Percentiles rank a stretch among this genome's conserved stretches.
These are phyloP conservation scores for Pseudonitzschia multistriata DNA, from an alignment of 108 stramenopile genomes.

Conservation along the genomic window DNA sequence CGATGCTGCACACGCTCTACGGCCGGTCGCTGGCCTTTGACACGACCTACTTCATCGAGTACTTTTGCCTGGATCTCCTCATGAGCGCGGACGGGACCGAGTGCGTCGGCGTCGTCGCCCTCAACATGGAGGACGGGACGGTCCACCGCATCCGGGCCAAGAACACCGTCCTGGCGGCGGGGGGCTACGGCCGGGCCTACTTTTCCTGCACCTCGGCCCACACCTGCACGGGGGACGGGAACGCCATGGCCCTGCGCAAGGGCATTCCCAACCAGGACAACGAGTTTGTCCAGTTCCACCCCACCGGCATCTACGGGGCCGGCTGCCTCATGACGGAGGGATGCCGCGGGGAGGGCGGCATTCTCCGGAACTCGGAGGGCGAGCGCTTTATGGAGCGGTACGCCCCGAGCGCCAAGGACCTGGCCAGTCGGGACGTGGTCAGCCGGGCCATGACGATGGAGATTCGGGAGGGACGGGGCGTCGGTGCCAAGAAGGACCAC, in stretches of 20 bases:
- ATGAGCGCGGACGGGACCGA: slow-evolving; percentile 85
- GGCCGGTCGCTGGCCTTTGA: slow-evolving; percentile 98
- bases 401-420: slow-evolving; percentile 99
- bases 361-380: slow-evolving; percentile 93
- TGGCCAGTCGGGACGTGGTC: slow-evolving; percentile 98
- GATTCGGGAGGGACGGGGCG: slow-evolving; percentile 98
- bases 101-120: slow-evolving; percentile 93
- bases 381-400: slow-evolving; percentile 99
- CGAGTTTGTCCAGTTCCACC: slow-evolving; percentile 99
- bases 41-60: slow-evolving; percentile 99
- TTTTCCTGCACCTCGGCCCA: slow-evolving; percentile 98
- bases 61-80: slow-evolving; percentile 96
- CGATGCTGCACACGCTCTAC: slow-evolving; percentile 99
- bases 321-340: slow-evolving; percentile 99
- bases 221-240: slow-evolving; percentile 98
- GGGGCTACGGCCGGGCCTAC: slow-evolving; percentile 98
- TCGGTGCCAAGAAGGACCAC: slow-evolving; percentile 96
- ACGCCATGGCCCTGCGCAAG: slow-evolving; percentile 93
- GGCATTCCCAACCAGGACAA: slow-evolving; percentile 91
- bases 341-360: slow-evolving; percentile 99
- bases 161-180: slow-evolving; percentile 98
- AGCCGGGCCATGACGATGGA: slow-evolving; percentile 99
- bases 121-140: slow-evolving; percentile 99
- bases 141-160: slow-evolving; percentile 96
- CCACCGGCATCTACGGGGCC: slow-evolving; percentile 99